Percentiles rank a stretch among this genome's conserved stretches.
phyloP scores from a whole-genome alignment of 805 yeast genomes.

The Tetrapisispora pingtungensis region DNA sequence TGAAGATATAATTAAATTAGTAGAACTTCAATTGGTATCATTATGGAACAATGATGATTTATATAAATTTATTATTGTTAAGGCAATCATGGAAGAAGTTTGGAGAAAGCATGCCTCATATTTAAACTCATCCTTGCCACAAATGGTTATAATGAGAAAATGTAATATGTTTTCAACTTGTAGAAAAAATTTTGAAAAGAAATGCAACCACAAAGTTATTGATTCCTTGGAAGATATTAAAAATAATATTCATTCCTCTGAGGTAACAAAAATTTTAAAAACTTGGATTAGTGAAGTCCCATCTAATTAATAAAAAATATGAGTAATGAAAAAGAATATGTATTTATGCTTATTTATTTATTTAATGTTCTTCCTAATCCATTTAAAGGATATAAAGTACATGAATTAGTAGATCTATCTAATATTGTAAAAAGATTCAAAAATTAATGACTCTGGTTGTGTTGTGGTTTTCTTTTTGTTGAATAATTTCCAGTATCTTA shows the following conservation, averaged over 20 bases:
- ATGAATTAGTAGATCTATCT: slow-evolving; percentile 31
- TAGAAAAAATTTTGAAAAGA: slow-evolving; percentile 4
- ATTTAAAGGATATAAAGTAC: not conserved
- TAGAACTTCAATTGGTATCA: slow-evolving; percentile 18
- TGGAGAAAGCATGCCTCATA: slow-evolving; percentile 11
- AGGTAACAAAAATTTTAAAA: slow-evolving; percentile 14
- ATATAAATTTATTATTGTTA: slow-evolving; percentile 17
- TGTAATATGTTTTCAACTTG: slow-evolving; percentile 11
- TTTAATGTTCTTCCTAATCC: too few relatives aligned
- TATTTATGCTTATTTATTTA: not conserved
- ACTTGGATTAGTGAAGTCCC: slow-evolving; percentile 16
- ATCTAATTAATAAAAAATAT: not conserved
- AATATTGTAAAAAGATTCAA: slow-evolving; percentile 68
- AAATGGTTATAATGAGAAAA: slow-evolving; percentile 1
- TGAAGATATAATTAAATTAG: slow-evolving; percentile 17
- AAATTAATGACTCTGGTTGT: slow-evolving; percentile 51
- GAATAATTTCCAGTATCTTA: slow-evolving; percentile 91
- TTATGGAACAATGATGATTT: slow-evolving; percentile 22
- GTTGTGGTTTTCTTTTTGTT: slow-evolving; percentile 57
- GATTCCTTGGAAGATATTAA: slow-evolving; percentile 15
- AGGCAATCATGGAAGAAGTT: slow-evolving; percentile 18
- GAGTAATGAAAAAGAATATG: not conserved
- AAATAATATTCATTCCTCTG: slow-evolving; percentile 7
- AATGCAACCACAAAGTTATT: slow-evolving; percentile 11
- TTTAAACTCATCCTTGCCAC: slow-evolving; percentile 1